Evolutionary conservation across 1,284 basidiomycete genomes (phyloP), one percentile per base, ranked within the genome.

Genomic region (Fomitiporia mediterranea): DNA sequence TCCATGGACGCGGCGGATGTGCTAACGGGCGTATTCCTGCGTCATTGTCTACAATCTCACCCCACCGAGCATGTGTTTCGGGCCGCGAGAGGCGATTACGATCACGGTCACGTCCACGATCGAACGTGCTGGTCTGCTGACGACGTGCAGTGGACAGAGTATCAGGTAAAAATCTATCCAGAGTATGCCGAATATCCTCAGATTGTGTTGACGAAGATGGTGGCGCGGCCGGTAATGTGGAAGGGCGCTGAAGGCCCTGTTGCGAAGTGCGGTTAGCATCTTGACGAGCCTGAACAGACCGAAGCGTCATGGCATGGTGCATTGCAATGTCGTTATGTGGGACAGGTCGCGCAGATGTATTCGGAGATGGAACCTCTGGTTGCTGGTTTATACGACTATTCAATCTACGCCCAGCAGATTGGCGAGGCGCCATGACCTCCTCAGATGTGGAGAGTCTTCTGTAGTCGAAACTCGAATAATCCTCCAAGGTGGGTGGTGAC

Each of bases 111-210:
- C 56, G 48, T 50, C 57, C 57, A 32, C 56, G 50, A 50, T 59
- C 47, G 46, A 61, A 65, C 28, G 62, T 58, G 13, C 60, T 56
- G 28, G 67, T 56, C 53, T 63, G 63, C 19, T 61, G 64, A 34
- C 63, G 64, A 19, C 64, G 60, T 32, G 48, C 11, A 9, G 52
- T 46, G 21, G 59, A 57, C 13, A 64, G 55, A 9, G 64, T 64
- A 42, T 68, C 66, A 21, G 57, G 54, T 23, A 65, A 57, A 13
- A 68, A 44, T 2, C 63, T 58, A 21, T 65, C 59, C 28, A 63
- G 57, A 7, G 63, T 62, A 27, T 62, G 57, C 13, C 59, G 51
- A 43, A 65, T 58, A 13, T 63, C 65, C n/a, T 62, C 34, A 4
- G 50, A 15, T 11, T 50, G 39, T 23, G 27, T 39, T 2, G 23